Base-by-base conservation (phyloP, 2,329 filamentous ascomycete genomes). In the Sclerotiophoma versabilis region DNA sequence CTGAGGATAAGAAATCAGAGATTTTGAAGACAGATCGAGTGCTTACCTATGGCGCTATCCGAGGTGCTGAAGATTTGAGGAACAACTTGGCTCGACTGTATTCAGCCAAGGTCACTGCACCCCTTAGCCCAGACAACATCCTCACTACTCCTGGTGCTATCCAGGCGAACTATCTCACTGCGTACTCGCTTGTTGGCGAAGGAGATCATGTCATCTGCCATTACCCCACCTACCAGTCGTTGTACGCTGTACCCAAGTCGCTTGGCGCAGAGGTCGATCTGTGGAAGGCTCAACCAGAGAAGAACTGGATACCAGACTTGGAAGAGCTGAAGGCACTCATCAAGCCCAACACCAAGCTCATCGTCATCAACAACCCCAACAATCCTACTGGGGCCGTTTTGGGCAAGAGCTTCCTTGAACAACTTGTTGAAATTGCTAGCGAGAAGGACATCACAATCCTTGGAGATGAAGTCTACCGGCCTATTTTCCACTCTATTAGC, bases 201-300 rank as follows among this genome's bases (percentile, higher is more conserved):
- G 89, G 87, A 0, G 91, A 96, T 69, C 92, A 96, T 80, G 89
- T 93, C 39, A 83, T 96, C 54, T 95, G 90, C 67, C 89, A 95
- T 53, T 91, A 92, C 70, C 92, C 92, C 11, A 93, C 91, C 0
- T 96, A 75, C 66, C 90, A 95, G 72, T 91, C 95, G 65, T 81
- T 96, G 1, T 95, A 93, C 69, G 80, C 86, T 9, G 84, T 96
- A 0, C 91, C 92, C 0, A 80, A 82, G 61, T 88, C 86, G 30
- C 77, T 96, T 5, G 91, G 92, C 0, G 91, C 90, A 1, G 84
- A 91, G 54, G 89, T 96, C 14, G 86, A 87, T 34, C 73, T 93
- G 10, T 96, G 92, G 92, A 86, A 84, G 69, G 80, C 91, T 8
- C 82, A 81, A 42, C 80, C 84, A 32, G 79, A 85, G 19, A 82